phyloP scores from a whole-genome alignment of 2,329 filamentous ascomycete species.

The Ophiostoma populinum region DNA sequence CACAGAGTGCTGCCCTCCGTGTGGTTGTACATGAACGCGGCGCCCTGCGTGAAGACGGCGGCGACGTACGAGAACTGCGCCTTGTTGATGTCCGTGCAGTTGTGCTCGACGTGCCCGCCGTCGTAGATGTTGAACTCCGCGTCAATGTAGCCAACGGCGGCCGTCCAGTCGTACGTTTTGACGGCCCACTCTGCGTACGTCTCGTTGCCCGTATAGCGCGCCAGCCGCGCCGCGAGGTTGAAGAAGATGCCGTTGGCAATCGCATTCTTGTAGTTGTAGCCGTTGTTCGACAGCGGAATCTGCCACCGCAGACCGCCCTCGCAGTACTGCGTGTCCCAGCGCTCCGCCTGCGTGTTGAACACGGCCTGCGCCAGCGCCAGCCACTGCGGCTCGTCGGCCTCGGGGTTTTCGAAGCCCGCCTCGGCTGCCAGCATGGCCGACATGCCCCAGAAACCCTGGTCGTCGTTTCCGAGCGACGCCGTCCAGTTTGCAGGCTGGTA shows the following conservation, averaged over 20 bases:
- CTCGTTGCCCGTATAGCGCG: slow-evolving; percentile 48
- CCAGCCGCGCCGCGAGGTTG: slow-evolving; percentile 50
- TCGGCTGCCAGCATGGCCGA: slow-evolving; percentile 40
- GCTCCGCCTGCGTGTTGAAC: slow-evolving; percentile 32
- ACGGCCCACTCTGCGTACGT: slow-evolving; percentile 48
- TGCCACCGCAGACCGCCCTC: slow-evolving; percentile 51
- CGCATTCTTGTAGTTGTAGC: slow-evolving; percentile 51
- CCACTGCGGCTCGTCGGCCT: slow-evolving; percentile 26
- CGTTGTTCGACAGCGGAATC: slow-evolving; percentile 43
- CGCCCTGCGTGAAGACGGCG: slow-evolving; percentile 42
- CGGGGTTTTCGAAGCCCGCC: slow-evolving; percentile 29
- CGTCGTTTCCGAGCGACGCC: slow-evolving; percentile 34
- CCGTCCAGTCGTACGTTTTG: slow-evolving; percentile 45
- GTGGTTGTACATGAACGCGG: slow-evolving; percentile 52
- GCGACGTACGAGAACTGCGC: slow-evolving; percentile 52
- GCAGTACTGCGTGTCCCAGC: slow-evolving; percentile 47
- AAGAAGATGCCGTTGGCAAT: slow-evolving; percentile 48
- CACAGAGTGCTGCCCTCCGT: slow-evolving; percentile 34
- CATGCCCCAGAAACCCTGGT: slow-evolving; percentile 42
- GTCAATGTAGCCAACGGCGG: slow-evolving; percentile 38
- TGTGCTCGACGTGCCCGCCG: slow-evolving; percentile 36
- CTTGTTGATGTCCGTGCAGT: slow-evolving; percentile 44
- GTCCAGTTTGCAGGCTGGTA: slow-evolving; percentile 32
- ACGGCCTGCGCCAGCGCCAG: slow-evolving; percentile 39
- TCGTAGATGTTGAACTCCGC: slow-evolving; percentile 43